These are phyloP conservation scores for Lophiotrema nucula DNA, from an alignment of 495 filamentous ascomycete species.

Conservation along the genomic window DNA sequence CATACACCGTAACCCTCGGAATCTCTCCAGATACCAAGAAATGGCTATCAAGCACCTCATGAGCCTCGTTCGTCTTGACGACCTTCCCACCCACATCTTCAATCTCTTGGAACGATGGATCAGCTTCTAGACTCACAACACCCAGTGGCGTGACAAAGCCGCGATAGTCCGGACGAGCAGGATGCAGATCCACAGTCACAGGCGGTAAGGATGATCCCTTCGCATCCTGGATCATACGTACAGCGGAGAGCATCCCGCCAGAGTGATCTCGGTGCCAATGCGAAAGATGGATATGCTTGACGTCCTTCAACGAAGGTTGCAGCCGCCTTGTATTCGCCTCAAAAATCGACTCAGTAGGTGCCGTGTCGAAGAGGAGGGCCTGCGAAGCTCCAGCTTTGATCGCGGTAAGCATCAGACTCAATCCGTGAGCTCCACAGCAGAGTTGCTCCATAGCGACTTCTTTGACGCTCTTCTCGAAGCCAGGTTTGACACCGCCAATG, in stretches of 20 bases:
- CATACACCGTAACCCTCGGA: constrained; percentile 54
- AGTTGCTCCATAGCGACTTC: constrained; percentile 48
- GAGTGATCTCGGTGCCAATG: constrained; percentile 67
- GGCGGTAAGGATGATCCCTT: constrained; percentile 22
- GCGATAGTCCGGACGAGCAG: constrained; percentile 54
- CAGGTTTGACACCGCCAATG: not conserved
- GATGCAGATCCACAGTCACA: constrained; percentile 55
- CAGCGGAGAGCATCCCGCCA: constrained; percentile 55
- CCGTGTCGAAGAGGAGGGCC: constrained; percentile 60
- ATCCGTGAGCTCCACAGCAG: constrained; percentile 60
- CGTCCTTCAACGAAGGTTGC: constrained; percentile 44
- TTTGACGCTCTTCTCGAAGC: too few relatives aligned
- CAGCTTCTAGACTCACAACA: constrained; percentile 55
- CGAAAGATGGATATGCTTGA: constrained; percentile 45
- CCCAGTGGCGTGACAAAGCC: constrained; percentile 47
- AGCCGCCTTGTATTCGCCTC: constrained; percentile 55
- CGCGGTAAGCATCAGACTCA: constrained; percentile 58
- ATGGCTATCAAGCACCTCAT: constrained; percentile 54
- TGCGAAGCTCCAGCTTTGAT: constrained; percentile 52
- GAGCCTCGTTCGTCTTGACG: constrained; percentile 46
- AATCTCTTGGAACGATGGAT: constrained; percentile 57
- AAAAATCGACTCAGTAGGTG: constrained; percentile 58
- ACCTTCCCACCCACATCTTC: constrained; percentile 49
- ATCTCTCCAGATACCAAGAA: constrained; percentile 61
- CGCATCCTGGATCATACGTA: constrained; percentile 46